Evolutionary conservation across 108 stramenopile genomes (phyloP).

Genomic region (Nannochloropsis gaditana): DNA sequence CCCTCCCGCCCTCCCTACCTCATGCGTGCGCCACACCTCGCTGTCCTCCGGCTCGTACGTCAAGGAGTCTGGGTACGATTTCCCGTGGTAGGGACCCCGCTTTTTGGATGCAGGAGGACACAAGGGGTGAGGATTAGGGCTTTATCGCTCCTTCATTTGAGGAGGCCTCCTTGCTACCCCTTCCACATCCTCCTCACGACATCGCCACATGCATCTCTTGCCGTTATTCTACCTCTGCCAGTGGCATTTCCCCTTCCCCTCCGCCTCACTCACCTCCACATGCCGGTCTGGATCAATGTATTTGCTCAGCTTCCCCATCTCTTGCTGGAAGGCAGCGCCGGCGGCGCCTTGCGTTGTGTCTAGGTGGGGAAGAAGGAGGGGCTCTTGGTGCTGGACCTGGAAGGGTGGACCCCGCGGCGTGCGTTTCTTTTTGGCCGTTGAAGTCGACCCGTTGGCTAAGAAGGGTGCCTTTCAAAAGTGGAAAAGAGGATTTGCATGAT

Average conservation of each 20-base stretch:
- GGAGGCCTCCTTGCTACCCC: not conserved
- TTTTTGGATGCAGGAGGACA: not conserved
- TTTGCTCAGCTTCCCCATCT: not conserved
- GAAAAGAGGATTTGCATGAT: no score
- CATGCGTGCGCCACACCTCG: constrained; percentile 44
- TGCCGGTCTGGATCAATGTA: not conserved
- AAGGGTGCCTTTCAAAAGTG: not conserved
- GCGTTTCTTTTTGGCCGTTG: constrained; percentile 17
- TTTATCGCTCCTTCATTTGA: not conserved
- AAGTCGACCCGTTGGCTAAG: not conserved
- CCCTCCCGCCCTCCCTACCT: constrained; percentile 17
- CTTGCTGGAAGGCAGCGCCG: not conserved
- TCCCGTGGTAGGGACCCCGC: constrained; percentile 1
- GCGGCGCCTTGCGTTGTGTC: not conserved
- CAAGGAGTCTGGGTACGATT: constrained; percentile 36
- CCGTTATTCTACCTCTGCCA: no score
- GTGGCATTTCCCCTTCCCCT: not conserved
- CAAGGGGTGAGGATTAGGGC: not conserved
- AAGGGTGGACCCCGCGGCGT: not conserved
- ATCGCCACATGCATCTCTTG: no score
- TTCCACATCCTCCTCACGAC: no score
- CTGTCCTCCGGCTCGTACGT: constrained; percentile 49
- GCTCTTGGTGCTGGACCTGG: constrained; percentile 16
- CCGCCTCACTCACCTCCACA: not conserved
- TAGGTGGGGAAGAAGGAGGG: not conserved